Evolutionary conservation across 148 eudicot genomes (phyloP).

Genomic region (Dianthus caryophyllus): DNA sequence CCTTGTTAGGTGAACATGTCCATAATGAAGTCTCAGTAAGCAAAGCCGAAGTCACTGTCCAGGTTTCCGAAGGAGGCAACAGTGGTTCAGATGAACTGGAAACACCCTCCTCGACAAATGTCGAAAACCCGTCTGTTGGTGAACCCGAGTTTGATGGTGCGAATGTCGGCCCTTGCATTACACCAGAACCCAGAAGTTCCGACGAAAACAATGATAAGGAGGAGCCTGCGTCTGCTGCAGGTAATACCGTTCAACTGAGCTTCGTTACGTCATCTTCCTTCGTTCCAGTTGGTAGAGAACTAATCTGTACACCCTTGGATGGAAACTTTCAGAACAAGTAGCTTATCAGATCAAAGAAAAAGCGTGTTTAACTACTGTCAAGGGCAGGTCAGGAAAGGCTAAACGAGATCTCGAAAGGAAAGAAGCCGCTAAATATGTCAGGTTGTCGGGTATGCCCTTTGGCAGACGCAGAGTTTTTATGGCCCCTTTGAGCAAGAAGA

Average conservation of each 20-base stretch:
- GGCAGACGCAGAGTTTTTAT: constrained; percentile 12
- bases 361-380: constrained; percentile 30
- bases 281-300: constrained; percentile 6
- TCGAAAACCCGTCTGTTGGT: constrained; percentile 13
- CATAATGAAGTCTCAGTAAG: constrained; percentile 1
- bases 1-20: background rate
- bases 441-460: constrained; percentile 7
- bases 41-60: background rate
- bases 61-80: background rate
- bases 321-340: constrained; percentile 32
- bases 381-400: constrained; percentile 35
- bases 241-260: constrained; percentile 30
- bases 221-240: constrained; percentile 30
- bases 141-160: constrained; percentile 6
- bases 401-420: constrained; percentile 35
- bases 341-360: constrained; percentile 23
- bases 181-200: constrained; percentile 42
- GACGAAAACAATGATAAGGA: constrained; percentile 38
- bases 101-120: constrained; percentile 15
- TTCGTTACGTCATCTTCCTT: constrained; percentile 1
- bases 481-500: constrained; percentile 25
- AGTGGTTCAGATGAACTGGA: background rate
- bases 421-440: constrained; percentile 29
- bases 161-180: constrained; percentile 26
- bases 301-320: constrained; percentile 22